A percentile compares a stretch with the other conserved stretches of the same genome.
Evolutionary conservation across 2,329 filamentous ascomycete species (phyloP).

Genomic region (Penicillium sclerotiorum): DNA sequence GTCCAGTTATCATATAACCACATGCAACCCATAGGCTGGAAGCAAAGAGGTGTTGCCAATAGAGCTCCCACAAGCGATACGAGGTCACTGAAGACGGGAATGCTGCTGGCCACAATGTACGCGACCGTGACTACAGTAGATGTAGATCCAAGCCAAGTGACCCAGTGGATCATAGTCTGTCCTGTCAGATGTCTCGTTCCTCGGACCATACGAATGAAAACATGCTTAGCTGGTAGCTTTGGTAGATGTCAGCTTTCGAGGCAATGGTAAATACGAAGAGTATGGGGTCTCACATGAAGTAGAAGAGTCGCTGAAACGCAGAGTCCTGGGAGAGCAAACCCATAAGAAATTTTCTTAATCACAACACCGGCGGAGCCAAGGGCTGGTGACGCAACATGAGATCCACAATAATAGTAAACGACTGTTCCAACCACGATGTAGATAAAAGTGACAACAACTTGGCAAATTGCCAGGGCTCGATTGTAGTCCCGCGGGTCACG

Average conservation of each 20-base stretch:
- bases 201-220: slow-evolving; percentile 25
- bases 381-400: slow-evolving; percentile 50
- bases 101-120: slow-evolving; percentile 30
- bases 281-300: neutral
- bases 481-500: slow-evolving; percentile 37
- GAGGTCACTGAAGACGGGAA: slow-evolving; percentile 27
- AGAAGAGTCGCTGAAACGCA: slow-evolving; percentile 24
- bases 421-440: slow-evolving; percentile 44
- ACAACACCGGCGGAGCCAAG: slow-evolving; percentile 48
- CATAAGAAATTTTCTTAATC: slow-evolving; percentile 50
- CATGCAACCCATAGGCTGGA: slow-evolving; percentile 43
- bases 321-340: slow-evolving; percentile 39
- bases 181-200: slow-evolving; percentile 21
- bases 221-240: slow-evolving; percentile 22
- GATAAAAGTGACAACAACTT: slow-evolving; percentile 34
- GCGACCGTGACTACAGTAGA: slow-evolving; percentile 18
- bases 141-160: slow-evolving; percentile 26
- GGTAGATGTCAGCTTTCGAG: neutral
- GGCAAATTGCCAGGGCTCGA: slow-evolving; percentile 34
- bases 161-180: slow-evolving; percentile 27
- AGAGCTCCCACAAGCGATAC: slow-evolving; percentile 30
- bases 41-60: slow-evolving; percentile 22
- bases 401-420: slow-evolving; percentile 52
- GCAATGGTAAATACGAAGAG: neutral
- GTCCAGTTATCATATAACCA: slow-evolving; percentile 49